Evolutionary conservation across 1,139 yeast species (phyloP), one percentile per base, ranked within the genome.

Genomic region (Debaryomycetaceae sp.): DNA sequence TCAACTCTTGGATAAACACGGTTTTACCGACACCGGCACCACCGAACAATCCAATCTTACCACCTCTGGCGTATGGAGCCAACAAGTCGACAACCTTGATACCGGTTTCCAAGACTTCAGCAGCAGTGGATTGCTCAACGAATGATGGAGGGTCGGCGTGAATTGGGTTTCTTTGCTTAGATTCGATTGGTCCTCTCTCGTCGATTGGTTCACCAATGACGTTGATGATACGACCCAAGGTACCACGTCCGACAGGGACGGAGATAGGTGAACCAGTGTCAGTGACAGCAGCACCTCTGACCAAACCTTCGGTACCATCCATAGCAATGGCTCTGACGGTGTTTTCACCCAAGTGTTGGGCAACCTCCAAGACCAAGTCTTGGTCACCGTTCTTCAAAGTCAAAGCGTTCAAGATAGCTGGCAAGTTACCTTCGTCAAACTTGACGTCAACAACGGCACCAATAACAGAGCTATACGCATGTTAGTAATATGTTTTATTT

Each of bases 1-100:
- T 92, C 80, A 92, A 84, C 79, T 92, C 98, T 82, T 92, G 98
- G 77, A 92, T 92, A 78, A 92, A 92, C 54, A 92, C 98, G 73
- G 98, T 92, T 79, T 92, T 92, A 79, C 98, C 98, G 88, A 92
- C 98, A 91, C 98, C 98, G 75, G 98, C 98, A 91, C 98, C 98
- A 81, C 98, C 98, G 87, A 92, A 92, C 69, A 92, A 84, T 83
- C 98, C 98, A 87, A 92, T 92, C 85, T 92, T 92, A 87, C 98
- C 98, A 87, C 98, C 98, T 87, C 97, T 91, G 70, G 98, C 98
- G 80, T 92, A 92, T 60, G 98, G 98, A 58, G 98, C 98, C 61
- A 92, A 84, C 70, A 92, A 82, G 72, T 92, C 98, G 78, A 92
- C 98, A 73, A 92, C 98, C 84, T 92, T 92, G 71, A 92, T 92